A percentile compares a stretch with the other conserved stretches of the same genome.
These are phyloP conservation scores for Ambrosia hybrid DNA, from an alignment of 140 eudicot genomes.

Conservation along the genomic window DNA sequence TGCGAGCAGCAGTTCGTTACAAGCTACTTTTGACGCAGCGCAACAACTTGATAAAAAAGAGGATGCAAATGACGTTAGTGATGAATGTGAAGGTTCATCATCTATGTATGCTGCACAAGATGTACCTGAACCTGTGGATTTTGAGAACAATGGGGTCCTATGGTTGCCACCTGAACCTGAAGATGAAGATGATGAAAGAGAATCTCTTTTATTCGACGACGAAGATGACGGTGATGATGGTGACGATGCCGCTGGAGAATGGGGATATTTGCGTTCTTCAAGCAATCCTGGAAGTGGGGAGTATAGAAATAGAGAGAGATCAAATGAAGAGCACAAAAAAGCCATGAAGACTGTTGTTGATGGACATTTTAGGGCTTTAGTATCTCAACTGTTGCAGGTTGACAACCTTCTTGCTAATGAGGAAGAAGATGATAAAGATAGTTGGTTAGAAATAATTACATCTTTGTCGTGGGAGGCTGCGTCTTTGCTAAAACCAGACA, in stretches of 20 bases:
- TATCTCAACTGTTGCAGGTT: conserved; percentile 89
- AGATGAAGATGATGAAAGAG: conserved; percentile 95
- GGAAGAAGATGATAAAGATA: conserved; percentile 59
- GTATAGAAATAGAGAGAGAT: conserved; percentile 57
- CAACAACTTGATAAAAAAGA: conserved; percentile 50
- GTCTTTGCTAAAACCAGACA: conserved; percentile 87
- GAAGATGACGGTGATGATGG: conserved; percentile 51
- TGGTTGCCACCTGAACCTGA: conserved; percentile 99
- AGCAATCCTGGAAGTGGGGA: conserved; percentile 83
- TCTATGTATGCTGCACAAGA: conserved; percentile 64
- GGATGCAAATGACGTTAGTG: conserved; percentile 53
- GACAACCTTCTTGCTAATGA: conserved; percentile 74
- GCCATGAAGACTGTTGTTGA: conserved; percentile 92
- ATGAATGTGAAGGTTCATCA: conserved; percentile 82
- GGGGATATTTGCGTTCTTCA: conserved; percentile 67
- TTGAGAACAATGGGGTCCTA: conserved; percentile 91
- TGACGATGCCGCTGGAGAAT: conserved; percentile 79
- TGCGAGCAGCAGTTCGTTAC: conserved; percentile 45
- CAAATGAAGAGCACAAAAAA: conserved; percentile 87
- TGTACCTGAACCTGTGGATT: conserved; percentile 84
- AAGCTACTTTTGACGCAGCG: conserved; percentile 41
- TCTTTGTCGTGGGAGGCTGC: conserved; percentile 99
- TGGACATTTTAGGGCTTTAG: conserved; percentile 95
- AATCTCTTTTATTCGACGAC: conserved; percentile 70
- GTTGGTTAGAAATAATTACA: conserved; percentile 91